A percentile compares a stretch with the other conserved stretches of the same genome.
Conservation (phyloP, 2,329 filamentous ascomycete genomes). For the Penicillium sp. region DNA sequence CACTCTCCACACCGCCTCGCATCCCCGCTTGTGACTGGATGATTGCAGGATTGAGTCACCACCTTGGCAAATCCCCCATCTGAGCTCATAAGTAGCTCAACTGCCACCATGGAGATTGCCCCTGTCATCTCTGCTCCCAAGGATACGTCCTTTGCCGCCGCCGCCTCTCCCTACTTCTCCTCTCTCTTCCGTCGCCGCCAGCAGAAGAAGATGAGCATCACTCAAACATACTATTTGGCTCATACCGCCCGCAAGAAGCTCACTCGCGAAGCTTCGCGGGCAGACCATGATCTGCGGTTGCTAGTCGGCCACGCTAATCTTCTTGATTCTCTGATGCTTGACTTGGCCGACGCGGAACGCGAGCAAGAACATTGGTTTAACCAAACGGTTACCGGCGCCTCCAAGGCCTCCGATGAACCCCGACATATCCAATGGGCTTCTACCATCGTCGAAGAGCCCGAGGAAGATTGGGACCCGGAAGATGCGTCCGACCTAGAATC, state of each 20-base stretch:
- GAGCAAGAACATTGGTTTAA: conserved; percentile 99
- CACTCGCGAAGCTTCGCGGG: conserved; percentile 77
- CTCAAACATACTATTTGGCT: conserved; percentile 96
- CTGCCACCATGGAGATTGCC: conserved; percentile 24
- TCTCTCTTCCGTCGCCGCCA: conserved; percentile 37
- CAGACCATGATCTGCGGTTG: conserved; percentile 89
- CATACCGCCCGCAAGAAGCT: conserved; percentile 97
- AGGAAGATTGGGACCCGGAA: conserved; percentile 64
- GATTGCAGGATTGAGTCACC: conserved; percentile 28
- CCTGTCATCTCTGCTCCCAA: conserved; percentile 11
- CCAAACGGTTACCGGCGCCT: conserved; percentile 76
- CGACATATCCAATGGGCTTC: conserved; percentile 86
- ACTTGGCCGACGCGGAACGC: conserved; percentile 86
- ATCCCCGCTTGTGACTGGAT: conserved; percentile 24
- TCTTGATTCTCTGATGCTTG: conserved; percentile 85
- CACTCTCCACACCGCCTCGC: conserved; percentile 23
- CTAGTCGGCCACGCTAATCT: conserved; percentile 98
- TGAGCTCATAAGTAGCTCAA: conserved; percentile 27
- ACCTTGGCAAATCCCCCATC: conserved; percentile 21
- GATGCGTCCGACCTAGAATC: conserved; percentile 55
- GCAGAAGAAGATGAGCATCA: conserved; percentile 91
- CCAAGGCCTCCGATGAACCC: conserved; percentile 51
- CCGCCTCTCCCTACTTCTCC: conserved; percentile 38
- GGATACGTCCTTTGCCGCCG: conserved; percentile 25
- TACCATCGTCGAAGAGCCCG: conserved; percentile 63